Conservation (phyloP, 345 rosid genomes). For the Rhodamnia rubescens region DNA sequence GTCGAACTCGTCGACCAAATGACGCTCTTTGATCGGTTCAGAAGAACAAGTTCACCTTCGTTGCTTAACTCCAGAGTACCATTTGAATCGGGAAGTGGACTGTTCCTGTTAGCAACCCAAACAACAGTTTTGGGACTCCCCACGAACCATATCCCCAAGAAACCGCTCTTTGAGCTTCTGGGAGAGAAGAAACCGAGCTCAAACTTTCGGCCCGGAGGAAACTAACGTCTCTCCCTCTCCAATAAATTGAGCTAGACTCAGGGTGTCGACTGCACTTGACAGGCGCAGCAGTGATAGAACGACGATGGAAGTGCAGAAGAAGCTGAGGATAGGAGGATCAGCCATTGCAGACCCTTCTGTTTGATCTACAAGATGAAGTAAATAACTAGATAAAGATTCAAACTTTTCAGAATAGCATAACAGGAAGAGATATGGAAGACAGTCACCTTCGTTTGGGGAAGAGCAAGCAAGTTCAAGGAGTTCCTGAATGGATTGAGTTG, state of each 20-base stretch:
- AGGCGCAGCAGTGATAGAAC: not conserved
- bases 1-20: constrained; percentile 13
- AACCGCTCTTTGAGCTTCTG: not conserved
- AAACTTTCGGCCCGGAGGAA: not conserved
- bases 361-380: too few species aligned
- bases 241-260: not conserved
- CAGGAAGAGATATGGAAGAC: too few species aligned
- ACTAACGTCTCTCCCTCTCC: not conserved
- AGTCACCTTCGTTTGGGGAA: too few species aligned
- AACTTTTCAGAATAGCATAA: too few species aligned
- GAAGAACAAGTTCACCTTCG: constrained; percentile 2
- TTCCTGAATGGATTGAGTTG: too few species aligned
- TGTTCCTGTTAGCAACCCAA: constrained; percentile 32
- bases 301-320: not conserved
- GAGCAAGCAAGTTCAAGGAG: too few species aligned
- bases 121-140: constrained; percentile 1
- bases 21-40: not conserved
- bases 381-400: too few species aligned
- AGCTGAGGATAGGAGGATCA: too few species aligned
- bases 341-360: too few species aligned
- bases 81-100: constrained; percentile 5
- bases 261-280: not conserved
- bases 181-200: constrained; percentile 9
- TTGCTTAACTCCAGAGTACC: constrained; percentile 4
- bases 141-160: constrained; percentile 25